Evolutionary conservation across 2,329 filamentous ascomycete species (phyloP), one percentile per base, ranked within the genome.

Genomic region (Acrodontium crateriforme): DNA sequence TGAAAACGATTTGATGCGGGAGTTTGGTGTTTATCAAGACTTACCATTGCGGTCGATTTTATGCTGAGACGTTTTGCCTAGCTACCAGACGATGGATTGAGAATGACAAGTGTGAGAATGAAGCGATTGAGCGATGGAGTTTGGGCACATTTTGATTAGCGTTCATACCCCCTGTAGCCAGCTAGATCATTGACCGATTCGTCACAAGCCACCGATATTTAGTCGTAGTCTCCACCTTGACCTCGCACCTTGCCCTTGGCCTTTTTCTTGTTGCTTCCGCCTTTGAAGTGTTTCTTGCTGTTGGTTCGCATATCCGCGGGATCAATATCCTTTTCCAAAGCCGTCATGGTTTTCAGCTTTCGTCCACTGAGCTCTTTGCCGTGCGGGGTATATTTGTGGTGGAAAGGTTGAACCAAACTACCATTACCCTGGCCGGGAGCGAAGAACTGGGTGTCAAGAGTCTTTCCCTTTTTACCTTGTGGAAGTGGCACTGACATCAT

Each of bases 281-380:
- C 77, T 60, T 92, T 92, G 56, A 83, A 89, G 58, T 98, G 89
- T 63, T 94, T 95, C 71, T 98, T 98, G 32, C 75, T 69, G 28
- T 63, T 63, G 32, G 68, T 45, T 54, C 53, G 59, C 40, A 89
- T 59, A 32, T 94, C 87, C 34, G 75, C 77, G 1, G 80, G 76
- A 46, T 94, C 84, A 18, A 95, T 54, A 9, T 82, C 80, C 34
- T 77, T 81, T 59, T 94, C 83, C 36, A 94, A 50, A 8, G 87
- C 87, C 27, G 81, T 63, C 63, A 94, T 71, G 20, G 77, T 66
- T 47, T 74, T 74, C 27, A 82, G 70, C 56, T 98, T 98, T 35
- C 89, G 68, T 0, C 85, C 85, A 11, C 71, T 82, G 25, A 94
- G 58, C 37, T 78, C 63, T 59, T 82, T 91, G 4, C 83, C 84